A percentile compares a stretch with the other conserved stretches of the same genome.
Conservation (phyloP, 1,284 basidiomycete species). For the Cutaneotrichosporon sp. region DNA sequence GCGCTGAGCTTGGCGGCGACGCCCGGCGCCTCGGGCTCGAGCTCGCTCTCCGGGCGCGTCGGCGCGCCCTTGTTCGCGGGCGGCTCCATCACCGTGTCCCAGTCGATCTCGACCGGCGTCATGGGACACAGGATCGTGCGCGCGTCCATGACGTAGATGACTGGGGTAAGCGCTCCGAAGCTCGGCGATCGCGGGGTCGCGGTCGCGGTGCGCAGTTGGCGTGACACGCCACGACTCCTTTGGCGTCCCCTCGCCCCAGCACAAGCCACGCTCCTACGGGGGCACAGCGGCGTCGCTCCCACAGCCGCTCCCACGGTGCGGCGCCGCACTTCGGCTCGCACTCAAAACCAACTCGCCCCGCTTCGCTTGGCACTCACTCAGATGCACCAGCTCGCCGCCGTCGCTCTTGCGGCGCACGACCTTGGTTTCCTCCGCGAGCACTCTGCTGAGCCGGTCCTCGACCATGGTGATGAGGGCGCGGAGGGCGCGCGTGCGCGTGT, state of each 20-base stretch:
- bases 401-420: slow-evolving; percentile 39
- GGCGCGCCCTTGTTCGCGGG: slow-evolving; percentile 7
- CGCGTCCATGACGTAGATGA: slow-evolving; percentile 49
- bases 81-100: slow-evolving; percentile 23
- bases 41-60: slow-evolving; percentile 15
- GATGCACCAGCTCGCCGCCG: slow-evolving; percentile 44
- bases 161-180: slow-evolving; percentile 30
- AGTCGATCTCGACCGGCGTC: slow-evolving; percentile 21
- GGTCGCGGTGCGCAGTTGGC: too few relatives aligned
- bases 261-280: too few relatives aligned
- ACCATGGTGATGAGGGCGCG: slow-evolving; percentile 37
- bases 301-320: too few relatives aligned
- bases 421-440: slow-evolving; percentile 44
- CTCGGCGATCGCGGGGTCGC: too few relatives aligned
- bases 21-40: slow-evolving; percentile 14
- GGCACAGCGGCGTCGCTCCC: too few relatives aligned
- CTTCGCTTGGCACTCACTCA: slow-evolving; percentile 47
- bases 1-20: slow-evolving; percentile 19
- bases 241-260: too few relatives aligned
- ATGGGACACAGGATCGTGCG: slow-evolving; percentile 29
- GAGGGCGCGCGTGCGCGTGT: slow-evolving; percentile 30
- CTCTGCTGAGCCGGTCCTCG: slow-evolving; percentile 42
- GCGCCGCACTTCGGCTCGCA: too few relatives aligned
- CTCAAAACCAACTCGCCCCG: too few relatives aligned
- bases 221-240: background rate